phyloP scores from a whole-genome alignment of 257 asterid species.

The Petrea volubilis region DNA sequence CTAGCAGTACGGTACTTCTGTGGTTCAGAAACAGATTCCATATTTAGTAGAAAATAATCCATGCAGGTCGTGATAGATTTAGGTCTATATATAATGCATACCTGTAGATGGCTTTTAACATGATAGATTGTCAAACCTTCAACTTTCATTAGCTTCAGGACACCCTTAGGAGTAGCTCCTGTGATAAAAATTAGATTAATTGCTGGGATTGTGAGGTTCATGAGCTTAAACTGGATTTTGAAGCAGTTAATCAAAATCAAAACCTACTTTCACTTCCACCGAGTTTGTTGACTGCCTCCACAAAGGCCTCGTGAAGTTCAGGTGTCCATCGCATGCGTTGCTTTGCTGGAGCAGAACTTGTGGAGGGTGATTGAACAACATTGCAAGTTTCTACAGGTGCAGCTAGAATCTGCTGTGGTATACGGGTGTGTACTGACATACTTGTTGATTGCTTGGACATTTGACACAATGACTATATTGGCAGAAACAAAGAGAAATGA shows the following conservation, averaged over 20 bases:
- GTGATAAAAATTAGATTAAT: conserved; percentile 17
- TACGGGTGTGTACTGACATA: conserved; percentile 41
- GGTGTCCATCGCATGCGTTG: conserved; percentile 96
- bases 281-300: conserved; percentile 83
- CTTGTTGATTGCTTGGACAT: conserved; percentile 42
- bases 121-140: conserved; percentile 85
- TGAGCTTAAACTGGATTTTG: neutral
- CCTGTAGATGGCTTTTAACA: conserved; percentile 85
- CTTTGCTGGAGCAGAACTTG: conserved; percentile 58
- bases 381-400: conserved; percentile 43
- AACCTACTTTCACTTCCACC: conserved; percentile 89
- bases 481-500: neutral
- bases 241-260: conserved; percentile 18
- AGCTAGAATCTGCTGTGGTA: conserved; percentile 44
- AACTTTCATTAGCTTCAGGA: conserved; percentile 78
- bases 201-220: neutral
- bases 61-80: conserved; percentile 18
- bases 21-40: conserved; percentile 24
- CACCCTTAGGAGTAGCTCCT: conserved; percentile 97
- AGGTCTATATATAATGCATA: conserved; percentile 2
- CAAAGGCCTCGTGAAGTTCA: conserved; percentile 90
- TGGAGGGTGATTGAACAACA: conserved; percentile 45
- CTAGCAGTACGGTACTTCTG: conserved; percentile 96
- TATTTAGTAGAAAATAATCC: conserved; percentile 22
- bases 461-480: conserved; percentile 36